Percentiles rank a stretch among this genome's conserved stretches.
Evolutionary conservation across 306 rosid genomes (phyloP).

Genomic region (Castanea crenata): DNA sequence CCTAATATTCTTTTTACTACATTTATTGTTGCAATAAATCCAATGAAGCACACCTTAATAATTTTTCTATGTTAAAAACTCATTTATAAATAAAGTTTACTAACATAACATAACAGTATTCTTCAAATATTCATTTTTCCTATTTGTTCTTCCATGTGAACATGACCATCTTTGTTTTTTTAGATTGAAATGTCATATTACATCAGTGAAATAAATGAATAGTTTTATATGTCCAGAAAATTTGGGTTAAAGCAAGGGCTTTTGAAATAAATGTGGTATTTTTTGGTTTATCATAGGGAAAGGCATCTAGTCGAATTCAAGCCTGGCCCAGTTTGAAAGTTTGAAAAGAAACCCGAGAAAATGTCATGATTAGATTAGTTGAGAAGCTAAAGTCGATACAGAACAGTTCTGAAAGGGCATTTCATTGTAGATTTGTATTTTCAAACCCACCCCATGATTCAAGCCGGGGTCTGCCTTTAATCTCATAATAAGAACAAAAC

Average conservation of each 20-base stretch:
- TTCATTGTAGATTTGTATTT: conserved; percentile 28
- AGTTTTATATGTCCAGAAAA: no score
- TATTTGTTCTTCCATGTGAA: no score
- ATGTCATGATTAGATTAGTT: conserved; percentile 25
- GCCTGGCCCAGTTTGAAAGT: not conserved
- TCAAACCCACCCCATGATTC: conserved; percentile 24
- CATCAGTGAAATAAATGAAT: no score
- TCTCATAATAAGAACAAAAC: conserved; percentile 28
- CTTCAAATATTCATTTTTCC: no score
- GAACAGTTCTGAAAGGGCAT: conserved; percentile 2
- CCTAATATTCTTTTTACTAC: no score
- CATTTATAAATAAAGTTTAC: no score
- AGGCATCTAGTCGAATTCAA: not conserved
- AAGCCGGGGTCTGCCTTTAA: conserved; percentile 16
- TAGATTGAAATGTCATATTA: no score
- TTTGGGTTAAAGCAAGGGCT: not conserved
- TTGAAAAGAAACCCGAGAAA: conserved; percentile 14
- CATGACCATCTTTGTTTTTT: no score
- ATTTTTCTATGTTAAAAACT: no score
- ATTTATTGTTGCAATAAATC: no score
- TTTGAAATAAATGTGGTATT: not conserved
- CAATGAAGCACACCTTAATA: no score
- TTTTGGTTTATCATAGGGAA: not conserved
- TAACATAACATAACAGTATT: no score
- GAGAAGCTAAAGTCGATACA: conserved; percentile 8